These are phyloP conservation scores for Xylariomycetidae sp. DNA, from an alignment of 2,329 filamentous ascomycete genomes.

Conservation along the genomic window DNA sequence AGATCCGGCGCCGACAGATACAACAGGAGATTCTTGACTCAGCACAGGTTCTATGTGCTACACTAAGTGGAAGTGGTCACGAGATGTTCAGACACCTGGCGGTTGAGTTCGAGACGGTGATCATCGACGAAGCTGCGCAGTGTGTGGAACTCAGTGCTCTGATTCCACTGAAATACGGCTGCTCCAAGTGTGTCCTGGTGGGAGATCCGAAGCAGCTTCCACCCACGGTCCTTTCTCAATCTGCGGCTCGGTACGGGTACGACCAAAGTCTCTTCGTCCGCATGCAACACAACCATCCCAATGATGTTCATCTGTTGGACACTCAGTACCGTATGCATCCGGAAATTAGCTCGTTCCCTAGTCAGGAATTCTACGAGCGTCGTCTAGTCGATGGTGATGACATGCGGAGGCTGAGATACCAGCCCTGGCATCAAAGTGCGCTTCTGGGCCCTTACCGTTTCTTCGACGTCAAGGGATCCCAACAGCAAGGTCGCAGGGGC, in stretches of 20 bases:
- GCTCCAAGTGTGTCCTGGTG: conserved; percentile 92
- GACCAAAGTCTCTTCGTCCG: conserved; percentile 97
- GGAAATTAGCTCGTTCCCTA: conserved; percentile 88
- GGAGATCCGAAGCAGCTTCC: conserved; percentile 97
- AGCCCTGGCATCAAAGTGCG: conserved; percentile 78
- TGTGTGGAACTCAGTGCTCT: conserved; percentile 95
- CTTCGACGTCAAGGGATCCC: conserved; percentile 89
- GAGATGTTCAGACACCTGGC: conserved; percentile 94
- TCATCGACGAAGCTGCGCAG: conserved; percentile 97
- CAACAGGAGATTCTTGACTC: conserved; percentile 89
- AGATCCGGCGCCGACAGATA: conserved; percentile 74
- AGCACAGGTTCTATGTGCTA: conserved; percentile 90
- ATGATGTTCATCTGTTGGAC: conserved; percentile 89
- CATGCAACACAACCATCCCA: conserved; percentile 89
- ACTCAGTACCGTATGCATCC: conserved; percentile 99
- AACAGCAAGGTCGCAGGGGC: conserved; percentile 72
- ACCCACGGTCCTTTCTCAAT: conserved; percentile 90
- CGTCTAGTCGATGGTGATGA: conserved; percentile 76
- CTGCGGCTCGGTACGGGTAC: conserved; percentile 87
- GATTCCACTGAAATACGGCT: conserved; percentile 96
- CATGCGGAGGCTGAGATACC: conserved; percentile 69
- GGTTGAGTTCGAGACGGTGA: conserved; percentile 96
- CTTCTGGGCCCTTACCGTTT: conserved; percentile 91
- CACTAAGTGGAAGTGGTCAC: conserved; percentile 89
- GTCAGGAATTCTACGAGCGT: conserved; percentile 85